These are phyloP conservation scores for Lizonia empirigonia DNA, from an alignment of 2,329 filamentous ascomycete genomes.

Conservation along the genomic window DNA sequence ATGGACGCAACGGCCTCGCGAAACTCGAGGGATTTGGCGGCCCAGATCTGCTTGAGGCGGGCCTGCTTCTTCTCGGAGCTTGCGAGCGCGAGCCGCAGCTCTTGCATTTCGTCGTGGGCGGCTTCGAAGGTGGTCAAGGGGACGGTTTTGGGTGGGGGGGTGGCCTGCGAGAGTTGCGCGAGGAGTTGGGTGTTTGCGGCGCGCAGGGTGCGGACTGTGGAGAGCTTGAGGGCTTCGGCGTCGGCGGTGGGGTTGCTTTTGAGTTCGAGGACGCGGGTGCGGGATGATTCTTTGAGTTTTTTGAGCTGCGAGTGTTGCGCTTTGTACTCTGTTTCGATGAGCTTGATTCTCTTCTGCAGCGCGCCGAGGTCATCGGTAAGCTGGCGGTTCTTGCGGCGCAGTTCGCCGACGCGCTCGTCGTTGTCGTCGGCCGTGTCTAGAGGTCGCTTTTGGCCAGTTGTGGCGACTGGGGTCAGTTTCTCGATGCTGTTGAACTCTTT, in stretches of 20 bases:
- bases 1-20: conserved; percentile 92
- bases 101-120: conserved; percentile 74
- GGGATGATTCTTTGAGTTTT: conserved; percentile 67
- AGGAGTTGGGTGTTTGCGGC: conserved; percentile 86
- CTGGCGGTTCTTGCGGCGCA: conserved; percentile 85
- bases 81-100: conserved; percentile 57
- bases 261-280: conserved; percentile 82
- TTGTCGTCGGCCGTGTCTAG: conserved; percentile 60
- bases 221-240: conserved; percentile 80
- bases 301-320: conserved; percentile 75
- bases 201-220: conserved; percentile 76
- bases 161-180: conserved; percentile 65
- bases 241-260: conserved; percentile 92
- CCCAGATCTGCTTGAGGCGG: conserved; percentile 92
- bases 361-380: conserved; percentile 77
- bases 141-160: conserved; percentile 56
- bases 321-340: conserved; percentile 77
- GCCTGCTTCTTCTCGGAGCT: conserved; percentile 79
- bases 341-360: conserved; percentile 70
- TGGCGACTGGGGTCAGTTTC: conserved; percentile 49
- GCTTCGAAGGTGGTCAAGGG: conserved; percentile 78
- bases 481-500: conserved; percentile 74
- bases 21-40: conserved; percentile 89
- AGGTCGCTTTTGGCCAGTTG: conserved; percentile 66
- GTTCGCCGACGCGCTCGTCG: conserved; percentile 76